phyloP scores from a whole-genome alignment of 768 basidiomycete genomes.

The Multifurca ochricompacta region DNA sequence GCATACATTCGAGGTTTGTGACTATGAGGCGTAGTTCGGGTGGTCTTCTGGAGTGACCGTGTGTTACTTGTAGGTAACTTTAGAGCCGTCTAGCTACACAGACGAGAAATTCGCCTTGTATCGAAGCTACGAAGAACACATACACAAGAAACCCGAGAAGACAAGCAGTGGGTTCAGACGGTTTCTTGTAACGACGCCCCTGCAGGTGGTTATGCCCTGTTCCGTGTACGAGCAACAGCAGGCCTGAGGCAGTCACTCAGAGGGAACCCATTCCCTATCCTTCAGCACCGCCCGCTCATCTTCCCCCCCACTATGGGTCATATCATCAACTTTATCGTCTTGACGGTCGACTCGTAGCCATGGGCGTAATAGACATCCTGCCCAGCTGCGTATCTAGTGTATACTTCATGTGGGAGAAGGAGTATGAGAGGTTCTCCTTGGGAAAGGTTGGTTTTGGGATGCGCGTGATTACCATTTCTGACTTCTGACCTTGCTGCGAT shows the following conservation, averaged over 20 bases:
- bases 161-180: conserved; percentile 46
- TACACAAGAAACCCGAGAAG: conserved; percentile 64
- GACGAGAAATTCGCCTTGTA: conserved; percentile 77
- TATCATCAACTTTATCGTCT: conserved; percentile 86
- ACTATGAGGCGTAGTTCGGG: not conserved
- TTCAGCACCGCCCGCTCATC: conserved; percentile 38
- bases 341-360: conserved; percentile 73
- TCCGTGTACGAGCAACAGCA: not conserved
- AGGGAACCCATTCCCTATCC: conserved; percentile 53
- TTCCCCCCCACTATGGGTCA: conserved; percentile 81
- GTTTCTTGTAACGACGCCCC: conserved; percentile 76
- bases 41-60: not conserved
- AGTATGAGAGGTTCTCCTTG: conserved; percentile 60
- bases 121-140: conserved; percentile 63
- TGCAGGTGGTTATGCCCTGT: conserved; percentile 42
- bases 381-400: conserved; percentile 78
- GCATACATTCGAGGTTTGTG: conserved; percentile 55
- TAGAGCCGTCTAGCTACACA: conserved; percentile 72
- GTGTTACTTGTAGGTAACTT: conserved; percentile 42
- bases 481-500: not conserved
- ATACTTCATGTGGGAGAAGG: conserved; percentile 84
- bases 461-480: not conserved
- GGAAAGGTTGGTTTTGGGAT: conserved; percentile 54
- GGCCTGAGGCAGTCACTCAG: conserved; percentile 30
- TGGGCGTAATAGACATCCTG: conserved; percentile 86